Evolutionary conservation across 768 basidiomycete genomes (phyloP).

Genomic region (Xerocomus potaroensis): DNA sequence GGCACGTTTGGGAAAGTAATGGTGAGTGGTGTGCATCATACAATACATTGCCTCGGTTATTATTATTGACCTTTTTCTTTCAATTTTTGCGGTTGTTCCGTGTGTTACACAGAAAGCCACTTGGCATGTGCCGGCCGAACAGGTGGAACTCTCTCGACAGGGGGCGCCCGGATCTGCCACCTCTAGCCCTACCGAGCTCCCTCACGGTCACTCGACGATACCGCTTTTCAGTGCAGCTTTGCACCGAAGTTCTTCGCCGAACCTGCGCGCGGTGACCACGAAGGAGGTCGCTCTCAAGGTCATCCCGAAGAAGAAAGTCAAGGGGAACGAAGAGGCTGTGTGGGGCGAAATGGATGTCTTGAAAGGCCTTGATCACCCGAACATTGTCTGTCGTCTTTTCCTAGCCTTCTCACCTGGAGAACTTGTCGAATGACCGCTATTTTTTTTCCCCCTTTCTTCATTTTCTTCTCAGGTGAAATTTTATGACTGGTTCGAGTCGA

Average conservation of each 20-base stretch:
- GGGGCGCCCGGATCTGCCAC: constrained; percentile 53
- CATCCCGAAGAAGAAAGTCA: constrained; percentile 94
- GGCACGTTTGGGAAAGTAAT: constrained; percentile 93
- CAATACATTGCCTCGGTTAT: too few species aligned
- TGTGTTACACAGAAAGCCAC: constrained; percentile 52
- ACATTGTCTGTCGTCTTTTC: constrained; percentile 58
- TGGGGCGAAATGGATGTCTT: constrained; percentile 94
- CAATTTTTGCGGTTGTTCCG: neutral
- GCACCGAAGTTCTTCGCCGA: constrained; percentile 25
- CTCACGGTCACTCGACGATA: constrained; percentile 23
- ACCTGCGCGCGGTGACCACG: constrained; percentile 33
- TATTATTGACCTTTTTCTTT: constrained; percentile 1
- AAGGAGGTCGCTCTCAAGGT: constrained; percentile 86
- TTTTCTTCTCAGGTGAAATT: constrained; percentile 72
- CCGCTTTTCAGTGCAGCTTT: constrained; percentile 26
- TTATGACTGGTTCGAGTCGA: constrained; percentile 94
- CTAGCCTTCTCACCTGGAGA: neutral
- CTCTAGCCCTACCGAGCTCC: constrained; percentile 18
- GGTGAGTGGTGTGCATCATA: too few species aligned
- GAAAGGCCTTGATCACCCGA: constrained; percentile 84
- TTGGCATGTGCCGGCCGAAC: constrained; percentile 70
- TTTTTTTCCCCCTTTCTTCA: neutral
- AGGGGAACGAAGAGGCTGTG: constrained; percentile 82
- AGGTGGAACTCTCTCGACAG: constrained; percentile 49
- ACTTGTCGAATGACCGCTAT: neutral